A percentile compares a stretch with the other conserved stretches of the same genome.
phyloP scores from a whole-genome alignment of 129 eudicot genomes.

The Flaveria brownii region DNA sequence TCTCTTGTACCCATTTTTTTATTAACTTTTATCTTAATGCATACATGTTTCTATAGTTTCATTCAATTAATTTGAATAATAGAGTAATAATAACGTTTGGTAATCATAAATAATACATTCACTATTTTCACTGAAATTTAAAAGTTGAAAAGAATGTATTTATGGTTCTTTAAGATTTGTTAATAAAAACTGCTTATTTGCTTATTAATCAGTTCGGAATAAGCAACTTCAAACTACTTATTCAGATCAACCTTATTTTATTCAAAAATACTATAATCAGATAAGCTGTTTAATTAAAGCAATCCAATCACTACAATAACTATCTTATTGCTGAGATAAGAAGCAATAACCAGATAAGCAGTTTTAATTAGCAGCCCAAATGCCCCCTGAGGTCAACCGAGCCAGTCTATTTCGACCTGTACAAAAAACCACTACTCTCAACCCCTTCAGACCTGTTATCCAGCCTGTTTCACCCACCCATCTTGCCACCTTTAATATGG shows the following conservation, averaged over 20 bases:
- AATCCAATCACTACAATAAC: not conserved
- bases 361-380: not conserved
- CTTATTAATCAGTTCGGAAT: not conserved
- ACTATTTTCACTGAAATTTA: not conserved
- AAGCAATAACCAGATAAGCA: not conserved
- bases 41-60: not conserved
- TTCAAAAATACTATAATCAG: not conserved
- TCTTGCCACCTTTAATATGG: not conserved
- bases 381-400: not conserved
- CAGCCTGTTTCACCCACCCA: conserved; percentile 1
- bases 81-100: not conserved
- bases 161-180: not conserved
- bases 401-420: not conserved
- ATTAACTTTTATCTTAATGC: not conserved
- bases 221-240: conserved; percentile 1
- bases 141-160: not conserved
- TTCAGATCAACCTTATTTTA: not conserved
- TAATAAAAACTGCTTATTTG: not conserved
- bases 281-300: not conserved
- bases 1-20: too few relatives aligned
- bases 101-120: not conserved
- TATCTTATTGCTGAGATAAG: not conserved
- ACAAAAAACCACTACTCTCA: not conserved
- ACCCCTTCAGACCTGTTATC: not conserved
- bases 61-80: not conserved